Evolutionary conservation across 257 asterid genomes (phyloP), one percentile per base, ranked within the genome.

Genomic region (Euphrasia confusa): DNA sequence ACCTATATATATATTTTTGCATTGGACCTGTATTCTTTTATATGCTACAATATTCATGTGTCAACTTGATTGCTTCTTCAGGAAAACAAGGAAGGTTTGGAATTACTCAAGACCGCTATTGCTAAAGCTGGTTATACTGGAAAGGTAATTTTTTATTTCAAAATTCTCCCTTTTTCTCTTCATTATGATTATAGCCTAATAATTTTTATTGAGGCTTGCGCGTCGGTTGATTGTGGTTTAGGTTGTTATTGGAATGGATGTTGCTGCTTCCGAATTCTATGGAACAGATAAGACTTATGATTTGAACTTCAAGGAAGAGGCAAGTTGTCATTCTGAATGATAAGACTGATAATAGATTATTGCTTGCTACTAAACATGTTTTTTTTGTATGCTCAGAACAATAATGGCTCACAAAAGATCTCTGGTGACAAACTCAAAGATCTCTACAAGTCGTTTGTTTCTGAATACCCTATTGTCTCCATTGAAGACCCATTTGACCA

Each of bases 171-270:
- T 45, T 8, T 28, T 24, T 49, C 8, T 7, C 39, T 33, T 33
- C 8, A 1, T 33, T 5, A 33, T 6, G 7, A 33, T 8, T 33
- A 33, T 33, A 33, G 39, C 39, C 39, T 33, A 0, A 33, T 33
- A 5, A 30, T 33, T 7, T 5, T 33, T 33, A 33, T 33, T 33
- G 39, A 33, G 7, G 39, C 6, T 4, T 33, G 39, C 7, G 1
- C 52, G 66, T 13, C 35, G 47, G 15, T 35, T 57, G 17, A 55
- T 65, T 57, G 59, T 33, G 2, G 28, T 0, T 21, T 58, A 87
- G 99, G 96, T 94, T 67, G 99, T 89, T 45, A 94, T 94, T 58
- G 99, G 99, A 35, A 94, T 93, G 97, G 97, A 93, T 70, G 99
- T 93, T 77, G 99, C 99, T 49, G 99, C 99, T 17, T 93, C 99